Evolutionary conservation across 176 grass and related monocot species (phyloP).

Genomic region (Saccharum spontaneum): DNA sequence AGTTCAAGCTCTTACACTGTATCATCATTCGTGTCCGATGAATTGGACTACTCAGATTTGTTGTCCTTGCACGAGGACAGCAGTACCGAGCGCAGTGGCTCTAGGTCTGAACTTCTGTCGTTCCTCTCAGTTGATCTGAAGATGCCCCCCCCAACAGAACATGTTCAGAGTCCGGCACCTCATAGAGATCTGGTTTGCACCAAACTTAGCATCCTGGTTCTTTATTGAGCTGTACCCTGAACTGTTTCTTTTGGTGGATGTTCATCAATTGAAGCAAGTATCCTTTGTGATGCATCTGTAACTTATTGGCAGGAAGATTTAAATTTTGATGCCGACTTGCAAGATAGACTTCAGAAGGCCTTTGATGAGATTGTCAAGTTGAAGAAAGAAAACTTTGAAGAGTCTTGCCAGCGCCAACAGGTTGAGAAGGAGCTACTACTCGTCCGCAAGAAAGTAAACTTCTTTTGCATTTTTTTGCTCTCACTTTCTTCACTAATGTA

Average conservation of each 20-base stretch:
- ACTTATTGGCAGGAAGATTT: slow-evolving; percentile 29
- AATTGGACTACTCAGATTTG: slow-evolving; percentile 4
- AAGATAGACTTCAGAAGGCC: slow-evolving; percentile 41
- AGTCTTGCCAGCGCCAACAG: slow-evolving; percentile 33
- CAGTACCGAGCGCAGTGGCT: neutral
- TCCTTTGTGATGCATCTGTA: neutral
- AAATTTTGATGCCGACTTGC: slow-evolving; percentile 29
- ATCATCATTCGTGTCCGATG: slow-evolving; percentile 1
- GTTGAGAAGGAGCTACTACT: slow-evolving; percentile 28
- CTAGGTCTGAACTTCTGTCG: slow-evolving; percentile 12
- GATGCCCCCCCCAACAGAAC: neutral
- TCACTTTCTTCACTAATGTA: neutral
- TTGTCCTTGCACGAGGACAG: neutral
- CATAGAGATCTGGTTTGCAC: slow-evolving; percentile 9
- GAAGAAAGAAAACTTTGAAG: slow-evolving; percentile 43
- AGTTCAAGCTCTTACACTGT: slow-evolving; percentile 2
- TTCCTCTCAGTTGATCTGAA: neutral
- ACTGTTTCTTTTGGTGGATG: neutral
- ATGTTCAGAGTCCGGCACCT: neutral
- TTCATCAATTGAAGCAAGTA: neutral
- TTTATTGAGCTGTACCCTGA: neutral
- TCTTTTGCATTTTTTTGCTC: neutral
- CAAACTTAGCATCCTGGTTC: neutral
- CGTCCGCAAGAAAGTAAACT: slow-evolving; percentile 32
- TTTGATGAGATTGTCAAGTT: slow-evolving; percentile 37